A percentile compares a stretch with the other conserved stretches of the same genome.
phyloP scores from a whole-genome alignment of 2,329 filamentous ascomycete species.

The Aspergillus thermomutatus region DNA sequence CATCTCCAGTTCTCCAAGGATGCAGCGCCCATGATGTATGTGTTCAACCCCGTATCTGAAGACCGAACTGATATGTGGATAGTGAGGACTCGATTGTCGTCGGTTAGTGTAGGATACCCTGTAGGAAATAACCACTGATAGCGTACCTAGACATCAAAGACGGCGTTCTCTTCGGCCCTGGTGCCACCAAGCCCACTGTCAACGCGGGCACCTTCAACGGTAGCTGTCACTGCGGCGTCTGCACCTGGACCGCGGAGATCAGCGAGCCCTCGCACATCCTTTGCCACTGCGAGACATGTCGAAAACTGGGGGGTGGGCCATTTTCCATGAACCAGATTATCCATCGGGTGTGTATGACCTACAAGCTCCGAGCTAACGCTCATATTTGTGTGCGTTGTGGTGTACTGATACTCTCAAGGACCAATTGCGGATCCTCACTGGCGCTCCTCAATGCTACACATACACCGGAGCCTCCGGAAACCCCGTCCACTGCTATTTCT shows the following conservation, averaged over 20 bases:
- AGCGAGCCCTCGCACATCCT: constrained; percentile 3
- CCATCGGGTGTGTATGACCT: too few species aligned
- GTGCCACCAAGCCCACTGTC: neutral
- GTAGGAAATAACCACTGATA: too few species aligned
- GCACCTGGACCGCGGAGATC: constrained; percentile 5
- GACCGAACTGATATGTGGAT: neutral
- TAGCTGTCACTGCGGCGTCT: constrained; percentile 1
- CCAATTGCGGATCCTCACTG: constrained; percentile 4
- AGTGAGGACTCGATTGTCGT: constrained; percentile 1
- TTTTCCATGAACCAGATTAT: neutral
- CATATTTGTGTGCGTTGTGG: too few species aligned
- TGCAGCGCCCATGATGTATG: constrained; percentile 1
- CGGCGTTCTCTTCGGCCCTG: neutral
- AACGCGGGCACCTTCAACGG: constrained; percentile 1
- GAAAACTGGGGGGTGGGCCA: constrained; percentile 2
- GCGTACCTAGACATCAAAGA: neutral
- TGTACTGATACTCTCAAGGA: neutral
- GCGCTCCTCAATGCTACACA: neutral
- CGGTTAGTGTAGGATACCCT: too few species aligned
- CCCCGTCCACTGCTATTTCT: too few species aligned
- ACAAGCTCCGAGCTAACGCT: too few species aligned
- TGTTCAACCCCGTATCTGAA: neutral
- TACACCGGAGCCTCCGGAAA: constrained; percentile 5
- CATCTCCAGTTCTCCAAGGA: constrained; percentile 4
- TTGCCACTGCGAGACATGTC: constrained; percentile 6